phyloP scores from a whole-genome alignment of 208 protist species.

The Sergeia podlipaevii region DNA sequence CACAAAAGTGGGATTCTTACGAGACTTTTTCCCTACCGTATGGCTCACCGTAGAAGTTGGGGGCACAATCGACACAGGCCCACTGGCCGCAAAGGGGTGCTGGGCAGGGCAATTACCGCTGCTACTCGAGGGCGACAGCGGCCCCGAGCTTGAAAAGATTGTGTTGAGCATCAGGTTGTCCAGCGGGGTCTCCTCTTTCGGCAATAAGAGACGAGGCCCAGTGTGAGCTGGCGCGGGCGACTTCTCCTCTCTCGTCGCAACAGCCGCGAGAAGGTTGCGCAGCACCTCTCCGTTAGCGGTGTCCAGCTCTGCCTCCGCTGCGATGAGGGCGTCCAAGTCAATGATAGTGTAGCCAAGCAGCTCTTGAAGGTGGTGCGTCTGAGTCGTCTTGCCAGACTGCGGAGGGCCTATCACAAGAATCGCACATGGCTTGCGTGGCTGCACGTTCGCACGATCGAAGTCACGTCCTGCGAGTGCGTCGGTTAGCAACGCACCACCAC shows the following conservation, averaged over 20 bases:
- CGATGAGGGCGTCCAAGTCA: constrained; percentile 52
- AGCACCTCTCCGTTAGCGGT: constrained; percentile 67
- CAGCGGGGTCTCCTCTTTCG: too few species aligned
- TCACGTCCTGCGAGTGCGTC: background rate
- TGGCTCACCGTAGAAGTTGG: too few species aligned
- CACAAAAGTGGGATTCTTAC: too few species aligned
- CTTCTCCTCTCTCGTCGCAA: background rate
- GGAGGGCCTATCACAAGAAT: constrained; percentile 81
- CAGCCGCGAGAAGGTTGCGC: constrained; percentile 41
- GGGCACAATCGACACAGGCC: too few species aligned
- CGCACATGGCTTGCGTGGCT: constrained; percentile 12
- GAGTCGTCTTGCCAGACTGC: constrained; percentile 65
- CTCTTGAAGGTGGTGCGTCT: constrained; percentile 36
- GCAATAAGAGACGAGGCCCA: too few species aligned
- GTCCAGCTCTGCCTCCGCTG: constrained; percentile 58
- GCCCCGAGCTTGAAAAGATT: too few species aligned
- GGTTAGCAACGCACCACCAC: too few species aligned
- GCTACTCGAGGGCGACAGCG: too few species aligned
- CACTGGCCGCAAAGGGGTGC: too few species aligned
- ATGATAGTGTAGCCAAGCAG: constrained; percentile 20
- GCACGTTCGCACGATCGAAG: background rate
- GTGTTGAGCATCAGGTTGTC: too few species aligned
- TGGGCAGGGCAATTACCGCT: too few species aligned
- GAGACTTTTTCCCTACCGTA: too few species aligned
- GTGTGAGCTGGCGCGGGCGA: background rate